Conservation (phyloP, 2,329 filamentous ascomycete genomes). For the Lecanosticta acicola region DNA sequence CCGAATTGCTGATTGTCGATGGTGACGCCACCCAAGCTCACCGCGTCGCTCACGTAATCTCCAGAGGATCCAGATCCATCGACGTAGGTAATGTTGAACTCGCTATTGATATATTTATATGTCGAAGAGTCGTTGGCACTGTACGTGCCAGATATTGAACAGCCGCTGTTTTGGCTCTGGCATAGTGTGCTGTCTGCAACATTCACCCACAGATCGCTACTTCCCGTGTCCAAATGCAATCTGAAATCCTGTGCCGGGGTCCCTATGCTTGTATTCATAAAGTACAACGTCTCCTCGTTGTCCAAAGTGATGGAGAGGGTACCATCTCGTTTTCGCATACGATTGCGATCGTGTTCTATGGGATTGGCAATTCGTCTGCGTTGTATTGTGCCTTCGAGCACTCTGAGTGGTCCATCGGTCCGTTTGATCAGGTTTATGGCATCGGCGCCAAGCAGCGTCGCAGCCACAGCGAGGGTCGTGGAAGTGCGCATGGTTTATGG, state of each 20-base stretch:
- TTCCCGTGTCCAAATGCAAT: slow-evolving; percentile 58
- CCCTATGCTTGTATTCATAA: slow-evolving; percentile 53
- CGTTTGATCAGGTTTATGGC: slow-evolving; percentile 29
- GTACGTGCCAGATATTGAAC: slow-evolving; percentile 61
- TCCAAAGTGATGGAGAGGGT: slow-evolving; percentile 47
- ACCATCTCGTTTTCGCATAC: slow-evolving; percentile 37
- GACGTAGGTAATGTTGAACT: slow-evolving; percentile 84
- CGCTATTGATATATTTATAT: slow-evolving; percentile 64
- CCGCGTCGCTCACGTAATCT: slow-evolving; percentile 72
- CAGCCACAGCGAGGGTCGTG: slow-evolving; percentile 25
- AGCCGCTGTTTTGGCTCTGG: slow-evolving; percentile 39
- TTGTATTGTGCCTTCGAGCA: slow-evolving; percentile 48
- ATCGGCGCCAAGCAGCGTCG: slow-evolving; percentile 21
- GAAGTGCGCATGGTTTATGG: neutral
- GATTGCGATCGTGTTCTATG: slow-evolving; percentile 42
- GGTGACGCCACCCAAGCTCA: slow-evolving; percentile 53
- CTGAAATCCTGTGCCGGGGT: slow-evolving; percentile 52
- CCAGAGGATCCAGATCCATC: slow-evolving; percentile 73
- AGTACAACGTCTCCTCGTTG: slow-evolving; percentile 57
- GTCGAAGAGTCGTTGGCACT: slow-evolving; percentile 66
- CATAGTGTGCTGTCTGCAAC: slow-evolving; percentile 58
- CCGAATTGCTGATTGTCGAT: slow-evolving; percentile 63
- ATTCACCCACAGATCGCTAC: slow-evolving; percentile 63
- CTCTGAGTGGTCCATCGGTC: slow-evolving; percentile 36
- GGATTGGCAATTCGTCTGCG: slow-evolving; percentile 45